A percentile compares a stretch with the other conserved stretches of the same genome.
phyloP scores from a whole-genome alignment of 768 basidiomycete species.

The Pholiota conissans region DNA sequence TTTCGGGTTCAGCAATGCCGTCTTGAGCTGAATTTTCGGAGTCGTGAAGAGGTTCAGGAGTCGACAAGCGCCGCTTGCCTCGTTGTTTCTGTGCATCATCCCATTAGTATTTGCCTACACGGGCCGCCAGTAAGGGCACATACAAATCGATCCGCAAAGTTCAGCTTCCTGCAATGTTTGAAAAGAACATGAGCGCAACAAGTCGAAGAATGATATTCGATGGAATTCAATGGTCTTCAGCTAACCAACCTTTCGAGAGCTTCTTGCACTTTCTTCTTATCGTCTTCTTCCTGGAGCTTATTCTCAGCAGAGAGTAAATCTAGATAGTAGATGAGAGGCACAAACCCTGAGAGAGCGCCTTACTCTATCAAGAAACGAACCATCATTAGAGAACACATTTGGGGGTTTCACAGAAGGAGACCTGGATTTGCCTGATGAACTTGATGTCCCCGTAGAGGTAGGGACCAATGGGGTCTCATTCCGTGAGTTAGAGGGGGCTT shows the following conservation, averaged over 20 bases:
- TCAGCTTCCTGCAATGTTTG: constrained; percentile 48
- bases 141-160: constrained; percentile 64
- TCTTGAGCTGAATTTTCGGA: constrained; percentile 1
- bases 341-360: constrained; percentile 55
- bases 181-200: no score
- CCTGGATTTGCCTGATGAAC: constrained; percentile 35
- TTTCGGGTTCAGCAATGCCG: constrained; percentile 8
- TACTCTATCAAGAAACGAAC: constrained; percentile 66
- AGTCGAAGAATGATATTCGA: background rate
- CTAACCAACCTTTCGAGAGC: constrained; percentile 44
- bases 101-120: background rate
- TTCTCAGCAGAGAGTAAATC: constrained; percentile 4
- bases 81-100: constrained; percentile 45
- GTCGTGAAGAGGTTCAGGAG: constrained; percentile 24
- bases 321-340: background rate
- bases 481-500: background rate
- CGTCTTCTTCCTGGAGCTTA: constrained; percentile 51
- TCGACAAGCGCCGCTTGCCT: constrained; percentile 53
- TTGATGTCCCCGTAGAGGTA: background rate
- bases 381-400: constrained; percentile 71
- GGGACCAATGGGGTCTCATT: background rate
- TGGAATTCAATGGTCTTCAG: background rate
- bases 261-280: constrained; percentile 56
- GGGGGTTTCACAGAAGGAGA: constrained; percentile 24
- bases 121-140: constrained; percentile 22